A percentile compares a stretch with the other conserved stretches of the same genome.
Conservation (phyloP, 768 basidiomycete genomes). For the Pulveroboletus sp. region DNA sequence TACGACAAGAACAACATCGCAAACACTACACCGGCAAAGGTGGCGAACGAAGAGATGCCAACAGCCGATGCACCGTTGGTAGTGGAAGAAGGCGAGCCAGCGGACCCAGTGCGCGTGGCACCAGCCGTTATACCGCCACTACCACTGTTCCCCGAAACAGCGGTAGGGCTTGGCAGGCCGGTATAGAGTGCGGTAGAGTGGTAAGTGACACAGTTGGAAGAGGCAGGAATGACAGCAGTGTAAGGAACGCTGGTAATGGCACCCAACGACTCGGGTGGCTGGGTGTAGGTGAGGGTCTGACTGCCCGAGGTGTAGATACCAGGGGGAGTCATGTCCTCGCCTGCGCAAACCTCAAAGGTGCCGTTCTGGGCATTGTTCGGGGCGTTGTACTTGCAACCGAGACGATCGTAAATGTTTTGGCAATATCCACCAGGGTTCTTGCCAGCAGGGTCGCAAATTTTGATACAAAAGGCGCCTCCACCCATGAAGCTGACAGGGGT, state of each 20-base stretch:
- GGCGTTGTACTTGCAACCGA: conserved; percentile 71
- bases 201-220: conserved; percentile 42
- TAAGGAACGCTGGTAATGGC: conserved; percentile 45
- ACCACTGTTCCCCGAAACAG: neutral
- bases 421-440: conserved; percentile 53
- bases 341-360: conserved; percentile 60
- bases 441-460: conserved; percentile 60
- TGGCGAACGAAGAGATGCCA: conserved; percentile 30
- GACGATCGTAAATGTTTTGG: conserved; percentile 70
- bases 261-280: conserved; percentile 46
- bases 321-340: conserved; percentile 59
- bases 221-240: conserved; percentile 35
- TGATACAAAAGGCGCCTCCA: conserved; percentile 59
- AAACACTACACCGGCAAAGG: conserved; percentile 30
- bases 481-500: conserved; percentile 60
- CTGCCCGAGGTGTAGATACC: conserved; percentile 47
- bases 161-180: conserved; percentile 13
- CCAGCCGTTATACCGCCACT: neutral
- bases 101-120: conserved; percentile 14
- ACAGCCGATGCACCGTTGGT: conserved; percentile 18
- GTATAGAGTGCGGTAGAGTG: conserved; percentile 36
- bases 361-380: conserved; percentile 58
- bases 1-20: conserved; percentile 36
- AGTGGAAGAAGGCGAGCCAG: conserved; percentile 16
- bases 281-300: conserved; percentile 39